Conservation (phyloP, 2,329 filamentous ascomycete genomes). For the Aspergillus thermomutatus region DNA sequence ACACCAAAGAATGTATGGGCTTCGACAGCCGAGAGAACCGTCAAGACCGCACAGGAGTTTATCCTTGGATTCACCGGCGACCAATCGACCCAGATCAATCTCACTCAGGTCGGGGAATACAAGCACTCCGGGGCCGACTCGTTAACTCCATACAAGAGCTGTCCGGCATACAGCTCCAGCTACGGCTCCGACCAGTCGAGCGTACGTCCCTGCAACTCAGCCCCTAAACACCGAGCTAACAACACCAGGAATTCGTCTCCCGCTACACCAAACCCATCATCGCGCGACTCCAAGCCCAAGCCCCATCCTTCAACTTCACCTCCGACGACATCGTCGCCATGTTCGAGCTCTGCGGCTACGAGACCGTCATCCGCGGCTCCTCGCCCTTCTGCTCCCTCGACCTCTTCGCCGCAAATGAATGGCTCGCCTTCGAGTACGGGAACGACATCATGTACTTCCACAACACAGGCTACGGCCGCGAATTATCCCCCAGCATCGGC, state of each 20-base stretch:
- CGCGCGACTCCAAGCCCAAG: slow-evolving; percentile 53
- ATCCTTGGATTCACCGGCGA: slow-evolving; percentile 55
- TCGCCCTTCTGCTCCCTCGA: slow-evolving; percentile 60
- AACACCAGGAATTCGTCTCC: slow-evolving; percentile 10
- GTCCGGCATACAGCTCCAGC: slow-evolving; percentile 59
- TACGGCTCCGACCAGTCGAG: slow-evolving; percentile 55
- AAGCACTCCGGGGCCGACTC: slow-evolving; percentile 57
- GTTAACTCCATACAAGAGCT: slow-evolving; percentile 63
- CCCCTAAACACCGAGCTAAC: neutral
- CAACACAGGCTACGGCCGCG: slow-evolving; percentile 63
- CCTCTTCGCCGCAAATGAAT: slow-evolving; percentile 60
- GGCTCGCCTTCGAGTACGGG: slow-evolving; percentile 65
- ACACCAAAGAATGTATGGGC: slow-evolving; percentile 58
- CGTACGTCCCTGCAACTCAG: slow-evolving; percentile 43
- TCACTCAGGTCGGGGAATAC: slow-evolving; percentile 56
- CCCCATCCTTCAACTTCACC: slow-evolving; percentile 61
- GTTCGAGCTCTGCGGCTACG: slow-evolving; percentile 65
- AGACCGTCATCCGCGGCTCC: slow-evolving; percentile 60
- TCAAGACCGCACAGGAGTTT: slow-evolving; percentile 56
- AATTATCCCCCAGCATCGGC: slow-evolving; percentile 56
- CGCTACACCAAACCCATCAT: slow-evolving; percentile 59
- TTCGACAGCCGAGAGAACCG: slow-evolving; percentile 60
- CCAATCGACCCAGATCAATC: slow-evolving; percentile 50
- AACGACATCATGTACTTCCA: slow-evolving; percentile 64
- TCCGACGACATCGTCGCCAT: slow-evolving; percentile 61